A percentile compares a stretch with the other conserved stretches of the same genome.
These are phyloP conservation scores for Neonothopanus nambi DNA, from an alignment of 1,284 basidiomycete genomes.

Conservation along the genomic window DNA sequence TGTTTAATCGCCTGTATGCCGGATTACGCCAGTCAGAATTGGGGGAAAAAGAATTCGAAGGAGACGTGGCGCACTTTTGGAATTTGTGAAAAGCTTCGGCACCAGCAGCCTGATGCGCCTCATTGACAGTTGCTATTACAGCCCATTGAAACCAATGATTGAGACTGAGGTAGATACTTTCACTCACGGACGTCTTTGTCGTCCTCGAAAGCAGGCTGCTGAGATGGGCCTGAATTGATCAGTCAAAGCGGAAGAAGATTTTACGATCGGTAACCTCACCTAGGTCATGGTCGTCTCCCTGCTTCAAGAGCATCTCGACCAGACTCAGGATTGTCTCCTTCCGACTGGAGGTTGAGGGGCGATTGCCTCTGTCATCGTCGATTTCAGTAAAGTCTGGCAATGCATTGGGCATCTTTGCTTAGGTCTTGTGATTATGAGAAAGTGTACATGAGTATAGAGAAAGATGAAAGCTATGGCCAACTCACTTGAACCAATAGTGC, in stretches of 20 bases:
- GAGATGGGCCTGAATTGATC: slow-evolving; percentile 29
- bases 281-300: slow-evolving; percentile 44
- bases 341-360: slow-evolving; percentile 24
- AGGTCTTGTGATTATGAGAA: too few relatives aligned
- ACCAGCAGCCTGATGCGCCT: slow-evolving; percentile 63
- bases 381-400: too few relatives aligned
- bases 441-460: too few relatives aligned
- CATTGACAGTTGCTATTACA: slow-evolving; percentile 58
- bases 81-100: slow-evolving; percentile 64
- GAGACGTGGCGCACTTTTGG: slow-evolving; percentile 44
- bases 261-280: slow-evolving; percentile 34
- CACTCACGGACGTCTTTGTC: slow-evolving; percentile 66
- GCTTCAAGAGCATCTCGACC: slow-evolving; percentile 64
- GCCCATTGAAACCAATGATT: neutral
- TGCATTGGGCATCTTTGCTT: too few relatives aligned
- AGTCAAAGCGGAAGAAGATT: slow-evolving; percentile 1
- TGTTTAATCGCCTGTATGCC: slow-evolving; percentile 51
- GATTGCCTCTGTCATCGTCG: neutral
- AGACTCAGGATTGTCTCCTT: slow-evolving; percentile 66
- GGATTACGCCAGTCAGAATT: too few relatives aligned
- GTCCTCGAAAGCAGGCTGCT: slow-evolving; percentile 54
- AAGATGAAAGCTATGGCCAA: too few relatives aligned
- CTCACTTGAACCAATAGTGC: too few relatives aligned
- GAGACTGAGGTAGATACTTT: neutral
- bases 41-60: neutral